Conservation (phyloP, 305 asterid species). For the Fraxinus floribunda region DNA sequence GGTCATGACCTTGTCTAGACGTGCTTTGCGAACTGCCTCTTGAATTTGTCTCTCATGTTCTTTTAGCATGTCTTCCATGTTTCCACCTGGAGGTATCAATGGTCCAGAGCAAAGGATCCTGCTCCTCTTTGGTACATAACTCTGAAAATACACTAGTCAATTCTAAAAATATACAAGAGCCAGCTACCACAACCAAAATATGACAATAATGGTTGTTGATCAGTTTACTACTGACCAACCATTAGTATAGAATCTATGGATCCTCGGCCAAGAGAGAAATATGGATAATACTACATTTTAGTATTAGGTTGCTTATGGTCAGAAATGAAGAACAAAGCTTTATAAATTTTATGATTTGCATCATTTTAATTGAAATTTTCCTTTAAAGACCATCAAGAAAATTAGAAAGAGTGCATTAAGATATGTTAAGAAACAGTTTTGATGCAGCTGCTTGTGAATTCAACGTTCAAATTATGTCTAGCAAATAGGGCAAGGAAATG, state of each 20-base stretch:
- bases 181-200: background rate
- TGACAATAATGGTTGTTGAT: background rate
- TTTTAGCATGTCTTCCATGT: constrained; percentile 92
- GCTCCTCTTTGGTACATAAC: constrained; percentile 53
- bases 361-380: background rate
- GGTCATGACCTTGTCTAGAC: constrained; percentile 47
- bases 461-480: background rate
- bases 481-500: background rate
- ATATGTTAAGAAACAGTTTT: background rate
- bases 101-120: constrained; percentile 86
- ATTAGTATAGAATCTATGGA: background rate
- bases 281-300: background rate
- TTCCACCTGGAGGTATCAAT: constrained; percentile 84
- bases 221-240: background rate
- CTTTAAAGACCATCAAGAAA: background rate
- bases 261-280: background rate
- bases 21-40: constrained; percentile 84
- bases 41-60: constrained; percentile 91
- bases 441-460: background rate
- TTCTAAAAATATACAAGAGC: background rate
- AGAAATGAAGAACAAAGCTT: background rate
- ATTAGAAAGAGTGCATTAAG: background rate
- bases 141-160: constrained; percentile 41
- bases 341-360: background rate
- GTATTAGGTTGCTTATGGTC: background rate